Percentiles rank a stretch among this genome's conserved stretches.
Conservation (phyloP, 2,329 filamentous ascomycete genomes). For the Paraphoma chrysanthemicola region DNA sequence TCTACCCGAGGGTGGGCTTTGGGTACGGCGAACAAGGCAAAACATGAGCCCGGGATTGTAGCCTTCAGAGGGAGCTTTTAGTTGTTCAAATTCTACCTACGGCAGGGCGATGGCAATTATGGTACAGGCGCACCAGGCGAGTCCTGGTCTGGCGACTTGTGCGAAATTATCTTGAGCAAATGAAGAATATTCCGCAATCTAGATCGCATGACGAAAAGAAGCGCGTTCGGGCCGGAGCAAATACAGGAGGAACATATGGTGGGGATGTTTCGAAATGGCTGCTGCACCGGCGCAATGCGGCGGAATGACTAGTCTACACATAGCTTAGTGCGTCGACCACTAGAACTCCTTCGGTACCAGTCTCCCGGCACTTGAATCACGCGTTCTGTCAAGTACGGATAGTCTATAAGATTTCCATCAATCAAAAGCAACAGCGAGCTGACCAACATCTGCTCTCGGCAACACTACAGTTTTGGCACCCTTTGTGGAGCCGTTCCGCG, state of each 20-base stretch:
- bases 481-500: conserved; percentile 9
- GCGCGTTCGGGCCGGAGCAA: too few species aligned
- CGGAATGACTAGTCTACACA: not conserved
- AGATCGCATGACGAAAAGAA: too few species aligned
- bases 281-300: not conserved
- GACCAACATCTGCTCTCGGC: not conserved
- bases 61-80: not conserved
- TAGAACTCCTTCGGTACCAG: not conserved
- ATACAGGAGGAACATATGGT: not conserved
- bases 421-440: conserved; percentile 11
- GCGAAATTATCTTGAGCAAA: too few species aligned
- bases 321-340: not conserved
- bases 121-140: too few species aligned
- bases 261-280: not conserved
- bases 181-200: too few species aligned
- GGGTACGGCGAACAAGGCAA: not conserved
- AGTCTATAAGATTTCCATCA: conserved; percentile 21
- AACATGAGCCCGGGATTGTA: not conserved
- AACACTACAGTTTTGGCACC: conserved; percentile 1
- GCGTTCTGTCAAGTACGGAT: too few species aligned
- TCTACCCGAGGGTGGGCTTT: conserved; percentile 11
- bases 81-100: too few species aligned
- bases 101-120: too few species aligned
- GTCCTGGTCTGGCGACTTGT: too few species aligned
- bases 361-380: not conserved